Percentiles rank a stretch among this genome's conserved stretches.
These are phyloP conservation scores for Mycena alexandri DNA, from an alignment of 768 basidiomycete species.

Conservation along the genomic window DNA sequence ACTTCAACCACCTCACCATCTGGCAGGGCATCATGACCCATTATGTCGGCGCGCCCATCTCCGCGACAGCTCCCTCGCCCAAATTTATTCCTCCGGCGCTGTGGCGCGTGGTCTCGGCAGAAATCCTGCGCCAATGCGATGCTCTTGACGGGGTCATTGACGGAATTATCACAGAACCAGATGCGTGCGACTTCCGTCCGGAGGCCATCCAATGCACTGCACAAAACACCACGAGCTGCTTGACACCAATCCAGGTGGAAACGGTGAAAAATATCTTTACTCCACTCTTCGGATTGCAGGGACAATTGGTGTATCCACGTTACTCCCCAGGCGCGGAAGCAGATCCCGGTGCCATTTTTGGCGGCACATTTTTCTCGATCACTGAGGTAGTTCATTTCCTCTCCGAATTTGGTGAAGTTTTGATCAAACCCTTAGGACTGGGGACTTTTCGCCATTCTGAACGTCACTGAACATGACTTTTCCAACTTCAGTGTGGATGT, in stretches of 20 bases:
- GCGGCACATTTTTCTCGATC: no score
- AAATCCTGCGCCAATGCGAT: constrained; percentile 39
- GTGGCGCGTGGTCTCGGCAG: constrained; percentile 36
- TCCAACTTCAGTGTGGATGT: constrained; percentile 18
- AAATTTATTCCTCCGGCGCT: constrained; percentile 30
- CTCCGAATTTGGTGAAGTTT: no score
- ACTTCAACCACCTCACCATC: constrained; percentile 17
- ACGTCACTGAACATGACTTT: constrained; percentile 7
- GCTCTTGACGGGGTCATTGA: constrained; percentile 33
- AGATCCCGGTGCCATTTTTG: background rate
- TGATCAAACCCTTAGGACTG: background rate
- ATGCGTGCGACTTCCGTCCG: constrained; percentile 38
- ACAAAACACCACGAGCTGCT: constrained; percentile 21
- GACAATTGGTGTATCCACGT: constrained; percentile 33
- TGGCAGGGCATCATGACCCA: constrained; percentile 12
- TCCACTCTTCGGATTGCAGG: constrained; percentile 33
- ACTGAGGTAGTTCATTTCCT: no score
- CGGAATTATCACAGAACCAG: constrained; percentile 40
- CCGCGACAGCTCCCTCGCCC: constrained; percentile 8
- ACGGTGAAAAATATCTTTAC: constrained; percentile 33
- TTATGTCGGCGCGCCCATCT: constrained; percentile 19
- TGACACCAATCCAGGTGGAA: constrained; percentile 36
- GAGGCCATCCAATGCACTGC: constrained; percentile 33
- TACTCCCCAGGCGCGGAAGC: constrained; percentile 37
- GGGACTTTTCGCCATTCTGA: constrained; percentile 4